Evolutionary conservation across 306 rosid species (phyloP).

Genomic region (Vachellia collinsii): DNA sequence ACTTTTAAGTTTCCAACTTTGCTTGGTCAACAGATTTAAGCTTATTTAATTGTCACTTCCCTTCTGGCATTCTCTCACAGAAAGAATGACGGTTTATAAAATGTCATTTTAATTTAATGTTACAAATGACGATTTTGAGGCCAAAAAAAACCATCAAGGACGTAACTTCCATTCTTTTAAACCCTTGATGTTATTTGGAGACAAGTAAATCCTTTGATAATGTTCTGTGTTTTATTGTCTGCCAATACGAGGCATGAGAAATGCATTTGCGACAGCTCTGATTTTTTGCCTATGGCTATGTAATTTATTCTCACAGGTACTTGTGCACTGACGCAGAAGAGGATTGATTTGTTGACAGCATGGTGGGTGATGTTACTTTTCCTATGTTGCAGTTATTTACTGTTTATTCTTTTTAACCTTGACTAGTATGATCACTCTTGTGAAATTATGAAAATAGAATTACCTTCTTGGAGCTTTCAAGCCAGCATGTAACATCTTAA

Average conservation of each 20-base stretch:
- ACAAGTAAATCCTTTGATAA: not conserved
- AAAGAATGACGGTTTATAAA: not conserved
- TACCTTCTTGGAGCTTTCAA: conserved; percentile 98
- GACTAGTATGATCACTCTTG: not conserved
- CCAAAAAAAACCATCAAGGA: not conserved
- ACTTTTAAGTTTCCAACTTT: not conserved
- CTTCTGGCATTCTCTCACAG: not conserved
- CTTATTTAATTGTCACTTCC: not conserved
- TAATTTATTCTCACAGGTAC: conserved; percentile 11
- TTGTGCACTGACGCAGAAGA: conserved; percentile 20
- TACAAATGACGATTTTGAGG: not conserved
- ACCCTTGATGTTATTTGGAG: not conserved
- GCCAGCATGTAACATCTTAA: conserved; percentile 85
- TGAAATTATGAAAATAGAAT: conserved; percentile 53
- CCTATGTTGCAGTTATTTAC: not conserved
- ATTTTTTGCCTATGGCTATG: not conserved
- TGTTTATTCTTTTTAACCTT: not conserved
- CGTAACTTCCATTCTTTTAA: not conserved
- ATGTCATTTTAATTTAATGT: not conserved
- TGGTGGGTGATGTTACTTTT: conserved; percentile 19
- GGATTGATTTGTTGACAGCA: not conserved
- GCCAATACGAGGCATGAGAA: not conserved
- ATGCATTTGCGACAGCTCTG: not conserved
- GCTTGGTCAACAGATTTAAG: not conserved
- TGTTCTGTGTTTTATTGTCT: not conserved